A percentile compares a stretch with the other conserved stretches of the same genome.
Conservation (phyloP, 2,329 filamentous ascomycete genomes). For the Huntiella decipiens region DNA sequence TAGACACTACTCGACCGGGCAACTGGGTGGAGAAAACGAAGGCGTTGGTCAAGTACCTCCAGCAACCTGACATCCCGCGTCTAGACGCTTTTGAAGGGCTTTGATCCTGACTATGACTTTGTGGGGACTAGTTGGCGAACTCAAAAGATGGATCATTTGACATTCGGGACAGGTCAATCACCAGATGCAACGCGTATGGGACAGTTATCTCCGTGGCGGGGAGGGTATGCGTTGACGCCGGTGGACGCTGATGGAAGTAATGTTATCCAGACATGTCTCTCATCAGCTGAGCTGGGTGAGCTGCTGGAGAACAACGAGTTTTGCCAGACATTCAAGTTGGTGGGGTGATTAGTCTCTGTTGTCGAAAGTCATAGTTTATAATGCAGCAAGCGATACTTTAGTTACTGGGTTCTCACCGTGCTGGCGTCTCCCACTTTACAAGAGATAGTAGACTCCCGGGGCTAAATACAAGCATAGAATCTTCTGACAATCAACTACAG, state of each 20-base stretch:
- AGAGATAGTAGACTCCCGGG: too few relatives aligned
- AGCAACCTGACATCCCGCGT: neutral
- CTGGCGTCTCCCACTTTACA: too few relatives aligned
- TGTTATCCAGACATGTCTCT: neutral
- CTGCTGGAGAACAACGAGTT: conserved; percentile 1
- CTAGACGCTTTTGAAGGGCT: neutral
- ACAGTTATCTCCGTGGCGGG: neutral
- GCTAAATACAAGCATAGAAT: too few relatives aligned
- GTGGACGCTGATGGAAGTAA: neutral
- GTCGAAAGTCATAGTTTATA: too few relatives aligned
- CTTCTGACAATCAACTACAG: too few relatives aligned
- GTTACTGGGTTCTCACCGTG: too few relatives aligned
- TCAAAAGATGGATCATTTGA: neutral
- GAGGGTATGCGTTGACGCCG: neutral
- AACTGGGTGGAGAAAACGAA: neutral
- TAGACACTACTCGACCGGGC: neutral
- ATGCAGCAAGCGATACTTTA: too few relatives aligned
- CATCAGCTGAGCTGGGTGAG: neutral
- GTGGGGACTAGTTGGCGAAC: neutral
- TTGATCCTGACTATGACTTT: neutral
- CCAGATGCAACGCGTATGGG: neutral
- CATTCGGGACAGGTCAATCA: neutral
- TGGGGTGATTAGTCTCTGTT: too few relatives aligned
- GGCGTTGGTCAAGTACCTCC: neutral
- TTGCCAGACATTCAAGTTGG: too few relatives aligned